Evolutionary conservation across 140 eudicot species (phyloP).

Genomic region (Flaveria floridana): DNA sequence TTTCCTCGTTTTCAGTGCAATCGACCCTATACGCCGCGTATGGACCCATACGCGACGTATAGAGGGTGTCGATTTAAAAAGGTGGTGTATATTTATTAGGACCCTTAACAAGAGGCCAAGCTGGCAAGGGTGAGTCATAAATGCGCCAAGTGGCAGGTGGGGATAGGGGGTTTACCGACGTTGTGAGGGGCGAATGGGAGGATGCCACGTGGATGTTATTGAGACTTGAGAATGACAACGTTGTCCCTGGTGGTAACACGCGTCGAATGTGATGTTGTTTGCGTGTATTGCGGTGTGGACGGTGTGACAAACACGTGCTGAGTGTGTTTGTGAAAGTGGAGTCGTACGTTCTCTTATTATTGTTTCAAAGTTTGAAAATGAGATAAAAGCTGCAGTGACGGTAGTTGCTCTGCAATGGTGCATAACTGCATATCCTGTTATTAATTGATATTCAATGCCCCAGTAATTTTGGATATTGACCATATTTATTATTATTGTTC

Average conservation of each 20-base stretch:
- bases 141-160: conserved; percentile 40
- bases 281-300: conserved; percentile 34
- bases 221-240: conserved; percentile 3
- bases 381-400: conserved; percentile 9
- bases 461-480: too few relatives aligned
- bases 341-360: conserved; percentile 7
- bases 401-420: not conserved
- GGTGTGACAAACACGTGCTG: conserved; percentile 34
- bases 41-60: too few relatives aligned
- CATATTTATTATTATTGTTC: too few relatives aligned
- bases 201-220: conserved; percentile 23
- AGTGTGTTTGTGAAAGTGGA: not conserved
- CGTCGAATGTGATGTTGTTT: conserved; percentile 19
- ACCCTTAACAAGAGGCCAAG: conserved; percentile 20
- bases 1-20: too few relatives aligned
- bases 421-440: too few relatives aligned
- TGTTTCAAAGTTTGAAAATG: not conserved
- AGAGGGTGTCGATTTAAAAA: too few relatives aligned
- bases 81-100: too few relatives aligned
- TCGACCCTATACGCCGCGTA: too few relatives aligned
- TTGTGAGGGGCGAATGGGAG: not conserved
- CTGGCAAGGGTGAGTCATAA: conserved; percentile 21
- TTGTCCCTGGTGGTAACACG: conserved; percentile 44
- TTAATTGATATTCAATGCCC: too few relatives aligned
- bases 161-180: conserved; percentile 30